Base-by-base conservation (phyloP, 2,329 filamentous ascomycete genomes). In the Fonsecaea pugnacius region DNA sequence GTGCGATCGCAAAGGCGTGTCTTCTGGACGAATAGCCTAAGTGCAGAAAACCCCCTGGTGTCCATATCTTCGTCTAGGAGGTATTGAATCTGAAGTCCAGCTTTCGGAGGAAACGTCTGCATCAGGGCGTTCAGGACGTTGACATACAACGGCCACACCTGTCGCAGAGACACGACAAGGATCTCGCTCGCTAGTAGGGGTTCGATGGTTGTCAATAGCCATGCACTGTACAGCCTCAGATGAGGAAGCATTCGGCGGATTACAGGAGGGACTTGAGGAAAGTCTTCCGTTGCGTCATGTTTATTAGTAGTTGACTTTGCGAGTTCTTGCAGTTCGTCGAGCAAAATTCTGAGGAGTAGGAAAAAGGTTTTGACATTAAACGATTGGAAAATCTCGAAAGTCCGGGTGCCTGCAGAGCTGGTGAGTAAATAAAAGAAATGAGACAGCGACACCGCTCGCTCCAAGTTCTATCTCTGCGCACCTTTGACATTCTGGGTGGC, bases 381-480 rank as follows among this genome's bases (percentile, higher is more conserved):
- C 70, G 92, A 89, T n/a, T 85, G 83, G 67, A 89, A 82, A 38
- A 96, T 80, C 32, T 89, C 80, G 58, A 89, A 87, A 52, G 93
- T 84, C 35, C 96, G 81, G 0, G 85, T 85, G 62, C 88, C 85
- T 71, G 96, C 89, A 9, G 89, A 91, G 58, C 89, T 89, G n/a
- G 52, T 62, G 62, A 33, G 14, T 60, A 16, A n/a, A 50, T 60
- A 10, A 21, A 50, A 24, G 36, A 12, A 56, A 32, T 32, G 10
- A 60, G 12, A n/a, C 10, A 36, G 12, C n/a, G 43, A 48, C 27
- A 10, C 43, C 27, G 18, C 43, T 12, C 10, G 18, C 4, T 27
- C 5, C 4, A 24, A 12, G 21, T 4, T 43, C 38, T 40, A 9
- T 48, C 1, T 27, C 10, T 5, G 10, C 43, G 43, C 43, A 65